Conservation (phyloP, 495 filamentous ascomycete genomes). For the Evernia prunastri region DNA sequence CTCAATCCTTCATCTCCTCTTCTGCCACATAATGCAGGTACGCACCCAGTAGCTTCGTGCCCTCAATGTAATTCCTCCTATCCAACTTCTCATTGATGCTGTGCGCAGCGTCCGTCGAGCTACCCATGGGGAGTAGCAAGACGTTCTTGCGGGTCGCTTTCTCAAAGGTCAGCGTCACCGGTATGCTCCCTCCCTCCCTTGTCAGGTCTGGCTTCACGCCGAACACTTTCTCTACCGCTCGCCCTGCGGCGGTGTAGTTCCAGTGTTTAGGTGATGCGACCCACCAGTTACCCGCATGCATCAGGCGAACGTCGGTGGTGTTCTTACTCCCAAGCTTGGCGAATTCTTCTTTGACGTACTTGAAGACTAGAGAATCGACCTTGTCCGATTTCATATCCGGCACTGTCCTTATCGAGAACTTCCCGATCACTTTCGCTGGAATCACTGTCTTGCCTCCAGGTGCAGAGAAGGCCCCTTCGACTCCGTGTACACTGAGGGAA, state of each 20-base stretch:
- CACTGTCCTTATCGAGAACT: constrained; percentile 96
- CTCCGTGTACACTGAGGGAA: constrained; percentile 88
- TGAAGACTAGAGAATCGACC: constrained; percentile 76
- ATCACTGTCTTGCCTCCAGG: constrained; percentile 98
- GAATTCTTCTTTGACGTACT: constrained; percentile 71
- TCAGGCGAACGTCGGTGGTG: constrained; percentile 66
- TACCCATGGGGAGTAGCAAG: constrained; percentile 90
- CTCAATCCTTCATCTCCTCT: constrained; percentile 53
- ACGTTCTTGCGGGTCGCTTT: constrained; percentile 99
- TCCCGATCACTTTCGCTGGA: constrained; percentile 92
- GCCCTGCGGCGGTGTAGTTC: constrained; percentile 91
- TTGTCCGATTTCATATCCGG: constrained; percentile 92
- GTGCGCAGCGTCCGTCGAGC: constrained; percentile 91
- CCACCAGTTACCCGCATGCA: constrained; percentile 97
- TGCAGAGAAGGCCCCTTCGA: constrained; percentile 92
- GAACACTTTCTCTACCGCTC: constrained; percentile 89
- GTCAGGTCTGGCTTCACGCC: constrained; percentile 91
- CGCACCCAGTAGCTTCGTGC: constrained; percentile 89
- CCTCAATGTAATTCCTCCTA: constrained; percentile 94
- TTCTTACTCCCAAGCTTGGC: constrained; percentile 86
- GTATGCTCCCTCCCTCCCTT: constrained; percentile 92
- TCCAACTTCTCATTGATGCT: constrained; percentile 98
- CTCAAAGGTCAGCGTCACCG: constrained; percentile 94
- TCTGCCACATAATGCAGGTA: constrained; percentile 96
- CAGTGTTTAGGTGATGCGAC: constrained; percentile 93